Evolutionary conservation across 495 filamentous ascomycete genomes (phyloP).

Genomic region (Parathielavia appendiculata): DNA sequence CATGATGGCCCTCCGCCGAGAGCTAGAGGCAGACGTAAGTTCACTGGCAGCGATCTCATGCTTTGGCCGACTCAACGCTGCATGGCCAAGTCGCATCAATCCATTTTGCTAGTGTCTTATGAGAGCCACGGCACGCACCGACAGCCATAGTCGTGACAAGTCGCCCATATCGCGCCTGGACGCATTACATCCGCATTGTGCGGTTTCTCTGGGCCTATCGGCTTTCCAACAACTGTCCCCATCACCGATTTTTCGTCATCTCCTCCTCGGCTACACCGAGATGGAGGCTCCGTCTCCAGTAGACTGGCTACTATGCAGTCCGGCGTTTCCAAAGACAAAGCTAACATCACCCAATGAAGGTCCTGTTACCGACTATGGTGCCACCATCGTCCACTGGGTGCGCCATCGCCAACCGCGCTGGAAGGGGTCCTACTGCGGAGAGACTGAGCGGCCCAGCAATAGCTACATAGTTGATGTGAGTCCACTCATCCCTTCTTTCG

Average conservation of each 20-base stretch:
- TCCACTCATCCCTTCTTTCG: constrained; percentile 14
- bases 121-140: too few species aligned
- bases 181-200: too few species aligned
- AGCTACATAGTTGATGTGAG: constrained; percentile 87
- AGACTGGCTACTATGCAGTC: not conserved
- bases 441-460: constrained; percentile 75
- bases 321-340: not conserved
- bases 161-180: not conserved
- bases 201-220: not conserved
- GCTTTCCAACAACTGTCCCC: not conserved
- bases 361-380: constrained; percentile 91
- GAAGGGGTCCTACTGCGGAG: constrained; percentile 59
- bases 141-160: too few species aligned
- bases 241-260: not conserved
- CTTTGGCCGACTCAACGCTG: not conserved
- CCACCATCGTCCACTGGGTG: constrained; percentile 91
- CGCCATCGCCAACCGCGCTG: constrained; percentile 73
- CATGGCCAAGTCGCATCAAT: not conserved
- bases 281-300: not conserved
- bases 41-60: not conserved
- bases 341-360: constrained; percentile 44
- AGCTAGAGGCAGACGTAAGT: constrained; percentile 25
- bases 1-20: constrained; percentile 28
- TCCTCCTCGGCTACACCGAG: not conserved
- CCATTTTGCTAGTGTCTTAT: not conserved